A percentile compares a stretch with the other conserved stretches of the same genome.
These are phyloP conservation scores for Teratosphaeria pseudoeucalypti DNA, from an alignment of 2,329 filamentous ascomycete species.

Conservation along the genomic window DNA sequence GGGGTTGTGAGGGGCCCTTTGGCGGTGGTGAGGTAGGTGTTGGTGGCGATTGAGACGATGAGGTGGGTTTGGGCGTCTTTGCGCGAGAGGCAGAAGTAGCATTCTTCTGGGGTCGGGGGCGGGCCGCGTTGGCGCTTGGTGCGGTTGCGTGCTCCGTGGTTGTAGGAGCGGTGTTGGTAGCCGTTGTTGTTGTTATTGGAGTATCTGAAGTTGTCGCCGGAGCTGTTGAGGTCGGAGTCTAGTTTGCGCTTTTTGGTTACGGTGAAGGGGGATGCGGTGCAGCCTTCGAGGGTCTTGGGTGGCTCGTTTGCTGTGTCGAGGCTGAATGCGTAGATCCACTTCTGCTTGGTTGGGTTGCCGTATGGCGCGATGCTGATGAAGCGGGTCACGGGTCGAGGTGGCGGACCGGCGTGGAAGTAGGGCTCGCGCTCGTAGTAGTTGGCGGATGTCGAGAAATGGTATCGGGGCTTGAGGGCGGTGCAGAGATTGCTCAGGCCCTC, in stretches of 20 bases:
- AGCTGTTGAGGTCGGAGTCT: conserved; percentile 20
- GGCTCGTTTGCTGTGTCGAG: conserved; percentile 53
- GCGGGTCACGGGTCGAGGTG: conserved; percentile 55
- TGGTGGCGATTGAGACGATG: conserved; percentile 77
- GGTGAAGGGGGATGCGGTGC: conserved; percentile 65
- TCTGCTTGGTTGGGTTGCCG: conserved; percentile 66
- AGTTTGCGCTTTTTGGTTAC: conserved; percentile 44
- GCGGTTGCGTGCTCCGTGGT: conserved; percentile 27
- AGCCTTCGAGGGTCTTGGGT: conserved; percentile 50
- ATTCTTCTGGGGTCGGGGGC: conserved; percentile 53
- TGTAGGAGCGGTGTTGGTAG: conserved; percentile 25
- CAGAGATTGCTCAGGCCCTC: conserved; percentile 64
- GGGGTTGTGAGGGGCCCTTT: conserved; percentile 75
- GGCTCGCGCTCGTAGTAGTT: conserved; percentile 87
- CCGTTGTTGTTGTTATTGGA: conserved; percentile 39
- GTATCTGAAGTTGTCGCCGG: conserved; percentile 38
- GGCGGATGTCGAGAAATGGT: conserved; percentile 68
- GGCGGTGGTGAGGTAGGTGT: conserved; percentile 80
- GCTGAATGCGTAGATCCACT: conserved; percentile 60
- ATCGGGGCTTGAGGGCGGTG: conserved; percentile 71
- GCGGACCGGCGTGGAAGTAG: conserved; percentile 55
- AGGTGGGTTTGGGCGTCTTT: conserved; percentile 75
- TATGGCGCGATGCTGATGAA: conserved; percentile 83
- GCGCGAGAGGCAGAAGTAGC: conserved; percentile 94
- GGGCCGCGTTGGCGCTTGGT: conserved; percentile 28